phyloP scores from a whole-genome alignment of 805 yeast species.

The Lipomyces mesembrius region DNA sequence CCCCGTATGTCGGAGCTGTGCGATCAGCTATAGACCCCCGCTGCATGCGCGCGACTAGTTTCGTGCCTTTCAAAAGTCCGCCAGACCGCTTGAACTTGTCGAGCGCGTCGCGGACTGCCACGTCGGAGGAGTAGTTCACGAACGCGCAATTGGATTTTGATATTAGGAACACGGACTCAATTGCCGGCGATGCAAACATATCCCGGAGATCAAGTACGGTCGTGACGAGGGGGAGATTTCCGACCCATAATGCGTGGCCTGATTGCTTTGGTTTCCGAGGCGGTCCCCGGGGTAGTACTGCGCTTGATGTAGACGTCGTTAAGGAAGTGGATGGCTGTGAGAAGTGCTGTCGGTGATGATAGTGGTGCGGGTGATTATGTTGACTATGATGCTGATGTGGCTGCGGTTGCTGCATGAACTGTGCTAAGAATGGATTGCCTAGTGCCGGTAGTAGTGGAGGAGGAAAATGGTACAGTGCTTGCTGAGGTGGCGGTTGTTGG shows the following conservation, averaged over 20 bases:
- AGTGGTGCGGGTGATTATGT: slow-evolving; percentile 8
- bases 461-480: neutral
- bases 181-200: slow-evolving; percentile 47
- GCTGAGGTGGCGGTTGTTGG: slow-evolving; percentile 11
- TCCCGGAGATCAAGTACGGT: slow-evolving; percentile 46
- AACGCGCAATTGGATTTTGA: slow-evolving; percentile 52
- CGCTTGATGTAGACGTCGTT: slow-evolving; percentile 3
- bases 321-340: slow-evolving; percentile 7
- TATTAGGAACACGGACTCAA: slow-evolving; percentile 49
- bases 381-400: slow-evolving; percentile 13
- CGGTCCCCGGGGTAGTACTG: slow-evolving; percentile 46
- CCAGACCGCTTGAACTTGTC: slow-evolving; percentile 42
- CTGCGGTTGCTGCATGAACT: slow-evolving; percentile 4
- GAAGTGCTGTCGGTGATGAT: slow-evolving; percentile 10
- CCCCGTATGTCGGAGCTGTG: slow-evolving; percentile 19
- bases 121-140: slow-evolving; percentile 46
- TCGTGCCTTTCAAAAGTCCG: slow-evolving; percentile 44
- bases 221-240: slow-evolving; percentile 48
- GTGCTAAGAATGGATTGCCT: slow-evolving; percentile 7
- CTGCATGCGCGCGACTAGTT: slow-evolving; percentile 43
- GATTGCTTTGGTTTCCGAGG: slow-evolving; percentile 50
- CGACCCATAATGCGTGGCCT: slow-evolving; percentile 55
- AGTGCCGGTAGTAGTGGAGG: neutral
- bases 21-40: slow-evolving; percentile 36
- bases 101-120: slow-evolving; percentile 45